phyloP scores from a whole-genome alignment of 768 basidiomycete species.

The Russula compacta region DNA sequence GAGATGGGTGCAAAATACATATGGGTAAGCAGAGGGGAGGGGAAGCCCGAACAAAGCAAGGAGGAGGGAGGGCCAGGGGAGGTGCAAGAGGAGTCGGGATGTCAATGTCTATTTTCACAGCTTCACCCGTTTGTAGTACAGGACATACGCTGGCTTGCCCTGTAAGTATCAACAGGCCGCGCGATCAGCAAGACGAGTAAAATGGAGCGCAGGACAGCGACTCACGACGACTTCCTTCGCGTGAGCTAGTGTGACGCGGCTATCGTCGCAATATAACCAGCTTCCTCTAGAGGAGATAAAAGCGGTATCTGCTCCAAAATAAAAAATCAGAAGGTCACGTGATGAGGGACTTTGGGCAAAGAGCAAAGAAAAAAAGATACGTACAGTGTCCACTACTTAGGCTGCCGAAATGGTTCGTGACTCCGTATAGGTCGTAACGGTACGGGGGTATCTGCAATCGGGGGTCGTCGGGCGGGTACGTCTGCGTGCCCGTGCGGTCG shows the following conservation, averaged over 20 bases:
- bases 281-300: slow-evolving; percentile 78
- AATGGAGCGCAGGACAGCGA: slow-evolving; percentile 5
- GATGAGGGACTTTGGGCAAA: not conserved
- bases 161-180: slow-evolving; percentile 28
- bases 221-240: slow-evolving; percentile 78
- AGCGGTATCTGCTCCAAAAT: slow-evolving; percentile 64
- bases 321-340: not conserved
- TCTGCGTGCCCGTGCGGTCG: slow-evolving; percentile 35
- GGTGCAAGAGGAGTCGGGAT: not conserved
- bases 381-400: slow-evolving; percentile 92
- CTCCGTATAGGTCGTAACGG: slow-evolving; percentile 87
- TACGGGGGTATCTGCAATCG: slow-evolving; percentile 81
- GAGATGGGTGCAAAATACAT: slow-evolving; percentile 19
- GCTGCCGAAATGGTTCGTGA: slow-evolving; percentile 94
- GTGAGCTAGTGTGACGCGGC: slow-evolving; percentile 66
- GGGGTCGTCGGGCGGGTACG: slow-evolving; percentile 48
- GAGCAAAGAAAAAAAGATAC: slow-evolving; percentile 26
- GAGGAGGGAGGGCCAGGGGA: not conserved
- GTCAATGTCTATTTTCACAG: slow-evolving; percentile 6
- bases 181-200: not conserved
- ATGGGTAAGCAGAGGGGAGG: slow-evolving; percentile 2
- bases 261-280: slow-evolving; percentile 94
- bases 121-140: slow-evolving; percentile 61
- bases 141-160: slow-evolving; percentile 63
- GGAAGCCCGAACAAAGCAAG: slow-evolving; percentile 1